A percentile compares a stretch with the other conserved stretches of the same genome.
phyloP scores from a whole-genome alignment of 1,284 basidiomycete species.

The Heterobasidion irregulare region DNA sequence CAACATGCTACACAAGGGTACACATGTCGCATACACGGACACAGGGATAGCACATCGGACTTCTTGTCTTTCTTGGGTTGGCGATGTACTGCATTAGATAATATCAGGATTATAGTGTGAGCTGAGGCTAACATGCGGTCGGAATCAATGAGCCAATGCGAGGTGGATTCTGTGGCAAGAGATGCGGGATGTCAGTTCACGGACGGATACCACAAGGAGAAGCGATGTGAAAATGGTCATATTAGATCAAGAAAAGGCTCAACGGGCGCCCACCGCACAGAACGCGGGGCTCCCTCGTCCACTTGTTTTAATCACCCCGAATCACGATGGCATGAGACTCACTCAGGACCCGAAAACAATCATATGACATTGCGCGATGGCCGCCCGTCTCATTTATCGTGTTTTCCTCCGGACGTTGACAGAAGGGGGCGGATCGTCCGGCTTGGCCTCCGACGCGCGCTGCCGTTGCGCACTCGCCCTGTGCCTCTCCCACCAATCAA shows the following conservation, averaged over 20 bases:
- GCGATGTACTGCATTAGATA: too few relatives aligned
- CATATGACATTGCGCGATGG: too few relatives aligned
- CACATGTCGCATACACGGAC: too few relatives aligned
- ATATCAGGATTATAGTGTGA: background rate
- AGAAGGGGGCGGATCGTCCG: background rate
- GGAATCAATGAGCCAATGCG: background rate
- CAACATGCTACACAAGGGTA: too few relatives aligned
- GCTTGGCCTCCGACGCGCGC: conserved; percentile 5
- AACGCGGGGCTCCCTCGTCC: conserved; percentile 57
- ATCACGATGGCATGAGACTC: too few relatives aligned
- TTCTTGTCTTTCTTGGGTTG: too few relatives aligned
- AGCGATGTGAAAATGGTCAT: conserved; percentile 37
- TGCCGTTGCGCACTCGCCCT: conserved; percentile 22
- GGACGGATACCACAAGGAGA: background rate
- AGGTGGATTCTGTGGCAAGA: too few relatives aligned
- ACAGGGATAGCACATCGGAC: too few relatives aligned
- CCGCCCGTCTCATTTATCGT: background rate
- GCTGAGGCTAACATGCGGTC: background rate
- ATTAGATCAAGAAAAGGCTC: conserved; percentile 81
- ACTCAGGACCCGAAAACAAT: too few relatives aligned
- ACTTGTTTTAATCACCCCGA: conserved; percentile 58
- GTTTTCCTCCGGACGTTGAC: background rate
- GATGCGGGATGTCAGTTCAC: background rate
- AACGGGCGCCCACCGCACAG: conserved; percentile 34
- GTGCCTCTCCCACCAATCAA: conserved; percentile 55